Evolutionary conservation across 805 yeast genomes (phyloP).

Genomic region (Priceomyces medius): DNA sequence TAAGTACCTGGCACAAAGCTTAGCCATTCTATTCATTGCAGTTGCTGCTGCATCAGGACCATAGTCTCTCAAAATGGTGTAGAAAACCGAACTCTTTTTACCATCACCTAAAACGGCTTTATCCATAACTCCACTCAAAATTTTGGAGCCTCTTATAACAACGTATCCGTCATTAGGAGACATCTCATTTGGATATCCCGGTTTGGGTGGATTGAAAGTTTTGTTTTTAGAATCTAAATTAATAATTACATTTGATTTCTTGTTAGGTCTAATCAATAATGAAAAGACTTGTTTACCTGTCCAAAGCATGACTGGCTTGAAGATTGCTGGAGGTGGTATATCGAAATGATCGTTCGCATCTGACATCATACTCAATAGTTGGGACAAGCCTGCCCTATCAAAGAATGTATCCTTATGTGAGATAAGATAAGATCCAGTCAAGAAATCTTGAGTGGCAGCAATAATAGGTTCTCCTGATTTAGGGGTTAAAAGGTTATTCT

Average conservation of each 20-base stretch:
- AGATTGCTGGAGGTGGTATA: slow-evolving; percentile 90
- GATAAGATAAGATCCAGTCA: slow-evolving; percentile 90
- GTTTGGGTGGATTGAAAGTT: slow-evolving; percentile 75
- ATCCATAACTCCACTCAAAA: slow-evolving; percentile 94
- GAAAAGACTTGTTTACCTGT: slow-evolving; percentile 97
- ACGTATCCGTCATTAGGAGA: slow-evolving; percentile 97
- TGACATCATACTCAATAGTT: slow-evolving; percentile 90
- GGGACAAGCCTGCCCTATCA: slow-evolving; percentile 81
- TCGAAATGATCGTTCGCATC: slow-evolving; percentile 88
- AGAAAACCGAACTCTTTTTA: slow-evolving; percentile 93
- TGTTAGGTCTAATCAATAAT: slow-evolving; percentile 80
- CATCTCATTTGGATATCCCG: slow-evolving; percentile 83
- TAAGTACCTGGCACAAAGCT: slow-evolving; percentile 89
- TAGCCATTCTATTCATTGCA: slow-evolving; percentile 99
- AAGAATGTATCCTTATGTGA: slow-evolving; percentile 92
- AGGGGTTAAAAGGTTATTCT: slow-evolving; percentile 90
- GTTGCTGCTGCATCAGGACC: slow-evolving; percentile 95
- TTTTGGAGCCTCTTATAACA: slow-evolving; percentile 82
- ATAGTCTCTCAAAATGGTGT: slow-evolving; percentile 90
- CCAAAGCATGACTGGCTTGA: slow-evolving; percentile 90
- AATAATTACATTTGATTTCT: slow-evolving; percentile 71
- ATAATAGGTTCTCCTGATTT: slow-evolving; percentile 98
- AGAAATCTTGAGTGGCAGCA: slow-evolving; percentile 99
- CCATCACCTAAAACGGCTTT: slow-evolving; percentile 96
- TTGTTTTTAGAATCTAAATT: slow-evolving; percentile 94